A percentile compares a stretch with the other conserved stretches of the same genome.
These are phyloP conservation scores for Daldinia sp. DNA, from an alignment of 2,329 filamentous ascomycete species.

Conservation along the genomic window DNA sequence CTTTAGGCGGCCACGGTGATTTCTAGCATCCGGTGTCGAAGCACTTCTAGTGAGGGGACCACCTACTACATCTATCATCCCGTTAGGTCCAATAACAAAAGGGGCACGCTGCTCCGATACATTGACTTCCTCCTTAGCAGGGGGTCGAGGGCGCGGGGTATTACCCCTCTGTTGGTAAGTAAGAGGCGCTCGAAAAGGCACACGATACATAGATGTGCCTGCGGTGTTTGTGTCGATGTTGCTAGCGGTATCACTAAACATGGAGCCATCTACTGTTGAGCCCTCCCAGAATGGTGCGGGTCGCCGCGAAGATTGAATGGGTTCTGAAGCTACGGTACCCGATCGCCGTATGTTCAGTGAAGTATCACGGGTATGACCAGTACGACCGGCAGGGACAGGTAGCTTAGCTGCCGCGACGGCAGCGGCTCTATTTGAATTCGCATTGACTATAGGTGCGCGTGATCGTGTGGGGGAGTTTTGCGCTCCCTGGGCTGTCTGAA, in stretches of 20 bases:
- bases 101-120: constrained; percentile 41
- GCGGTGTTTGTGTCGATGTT: constrained; percentile 48
- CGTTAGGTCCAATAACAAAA: constrained; percentile 49
- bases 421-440: constrained; percentile 47
- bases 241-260: constrained; percentile 52
- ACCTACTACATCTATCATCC: constrained; percentile 47
- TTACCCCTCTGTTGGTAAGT: constrained; percentile 45
- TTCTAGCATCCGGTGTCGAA: constrained; percentile 51
- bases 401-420: constrained; percentile 42
- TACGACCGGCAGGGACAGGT: constrained; percentile 41
- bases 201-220: constrained; percentile 42
- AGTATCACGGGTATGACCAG: constrained; percentile 45
- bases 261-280: constrained; percentile 52
- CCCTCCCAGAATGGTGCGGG: constrained; percentile 52
- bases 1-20: constrained; percentile 42
- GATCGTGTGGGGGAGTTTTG: constrained; percentile 47
- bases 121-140: constrained; percentile 40
- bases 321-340: constrained; percentile 45
- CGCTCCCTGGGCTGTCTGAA: constrained; percentile 24
- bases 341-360: constrained; percentile 43
- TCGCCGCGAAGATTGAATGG: constrained; percentile 41
- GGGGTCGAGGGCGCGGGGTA: constrained; percentile 44
- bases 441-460: constrained; percentile 49
- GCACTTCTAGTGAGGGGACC: constrained; percentile 48
- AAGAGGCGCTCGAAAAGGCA: constrained; percentile 39